These are phyloP conservation scores for Dactylellina cionopaga DNA, from an alignment of 2,329 filamentous ascomycete species.

Conservation along the genomic window DNA sequence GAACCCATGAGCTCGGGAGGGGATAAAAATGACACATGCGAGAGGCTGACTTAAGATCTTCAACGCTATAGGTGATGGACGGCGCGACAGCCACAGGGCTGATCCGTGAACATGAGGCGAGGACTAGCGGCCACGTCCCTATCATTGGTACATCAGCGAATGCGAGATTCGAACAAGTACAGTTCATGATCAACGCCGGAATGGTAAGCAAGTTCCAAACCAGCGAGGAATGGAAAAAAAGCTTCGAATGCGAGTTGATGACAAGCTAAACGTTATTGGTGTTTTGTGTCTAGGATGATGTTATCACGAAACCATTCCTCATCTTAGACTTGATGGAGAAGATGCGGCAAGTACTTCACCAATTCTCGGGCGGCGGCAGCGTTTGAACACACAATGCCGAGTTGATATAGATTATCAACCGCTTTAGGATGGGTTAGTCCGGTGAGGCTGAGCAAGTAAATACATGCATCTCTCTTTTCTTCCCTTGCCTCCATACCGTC, in stretches of 20 bases:
- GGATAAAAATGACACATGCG: constrained; percentile 2
- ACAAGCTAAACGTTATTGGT: neutral
- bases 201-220: constrained; percentile 66
- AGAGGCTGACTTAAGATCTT: constrained; percentile 21
- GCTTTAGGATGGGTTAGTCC: constrained; percentile 8
- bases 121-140: constrained; percentile 74
- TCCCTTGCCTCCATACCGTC: neutral
- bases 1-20: too few species aligned
- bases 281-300: constrained; percentile 66
- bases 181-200: constrained; percentile 73
- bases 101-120: constrained; percentile 61
- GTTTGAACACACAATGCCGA: too few species aligned
- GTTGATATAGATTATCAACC: neutral
- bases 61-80: constrained; percentile 35
- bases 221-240: neutral
- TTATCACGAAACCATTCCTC: constrained; percentile 83
- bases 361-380: neutral
- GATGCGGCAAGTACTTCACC: constrained; percentile 30
- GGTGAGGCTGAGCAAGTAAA: constrained; percentile 26
- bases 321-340: constrained; percentile 61
- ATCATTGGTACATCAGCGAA: constrained; percentile 87
- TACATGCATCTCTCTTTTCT: neutral
- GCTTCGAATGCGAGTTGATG: constrained; percentile 5
- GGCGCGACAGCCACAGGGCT: constrained; percentile 40
- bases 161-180: constrained; percentile 73